Evolutionary conservation across 2,329 filamentous ascomycete genomes (phyloP), one percentile per base, ranked within the genome.

Genomic region (Aureobasidium sp.): DNA sequence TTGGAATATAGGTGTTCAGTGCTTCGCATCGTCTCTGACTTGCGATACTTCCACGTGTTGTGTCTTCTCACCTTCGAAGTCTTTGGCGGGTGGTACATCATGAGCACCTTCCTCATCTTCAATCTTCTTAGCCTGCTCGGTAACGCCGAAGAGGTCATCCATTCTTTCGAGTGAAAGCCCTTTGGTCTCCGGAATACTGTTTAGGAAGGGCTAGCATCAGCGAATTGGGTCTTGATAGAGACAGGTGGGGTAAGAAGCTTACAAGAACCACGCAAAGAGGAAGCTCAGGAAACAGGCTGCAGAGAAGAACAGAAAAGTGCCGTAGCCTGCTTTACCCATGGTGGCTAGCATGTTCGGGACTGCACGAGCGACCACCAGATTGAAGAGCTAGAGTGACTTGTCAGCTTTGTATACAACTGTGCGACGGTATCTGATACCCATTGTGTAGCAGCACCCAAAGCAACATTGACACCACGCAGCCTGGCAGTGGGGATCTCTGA

Each of bases 401-500:
- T 59, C 7, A 59, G 45, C 15, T 9, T 14, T 3, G 20, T 7
- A 15, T 5, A 9, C 2, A 14, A 11, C 17, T 6, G 27, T 58
- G 3, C 7, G 6, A 6, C 1, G 5, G 2, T 0, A n/a, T 12
- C 3, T 17, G 44, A 20, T 29, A 49, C 56, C 70, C 69, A 71
- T 68, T 90, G 86, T 0, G 84, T 88, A 1, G 84, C 84, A 0
- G 87, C 86, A 0, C 82, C 87, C 51, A 90, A 78, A 1, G 86
- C 82, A 7, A 90, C 87, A 68, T 89, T 89, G 66, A 87, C 75
- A 20, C 83, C 84, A 61, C 87, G 78, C 8, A 90, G 77, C 37
- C 87, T 79, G 0, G 85, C 84, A 7, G 85, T 85, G 0, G 87
- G 86, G 63, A 90, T 89, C 73, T 90, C 87, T 29, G 82, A 82